A percentile compares a stretch with the other conserved stretches of the same genome.
Evolutionary conservation across 139 green algal genomes (phyloP).

Genomic region (Chlamydomonas eustigma): DNA sequence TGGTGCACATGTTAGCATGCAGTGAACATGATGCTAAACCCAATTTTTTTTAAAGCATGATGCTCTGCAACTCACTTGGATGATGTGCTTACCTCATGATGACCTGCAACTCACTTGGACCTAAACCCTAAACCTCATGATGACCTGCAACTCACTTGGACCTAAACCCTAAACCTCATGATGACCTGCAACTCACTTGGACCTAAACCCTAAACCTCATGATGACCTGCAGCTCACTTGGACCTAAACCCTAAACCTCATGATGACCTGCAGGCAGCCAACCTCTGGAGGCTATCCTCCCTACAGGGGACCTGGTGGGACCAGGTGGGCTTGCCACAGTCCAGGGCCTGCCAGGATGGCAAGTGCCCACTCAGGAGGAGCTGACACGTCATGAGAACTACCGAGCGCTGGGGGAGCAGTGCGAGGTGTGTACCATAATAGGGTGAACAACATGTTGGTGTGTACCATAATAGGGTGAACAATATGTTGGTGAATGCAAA

Average conservation of each 20-base stretch:
- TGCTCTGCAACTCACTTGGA: no score
- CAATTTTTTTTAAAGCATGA: neutral
- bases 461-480: no score
- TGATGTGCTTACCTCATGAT: no score
- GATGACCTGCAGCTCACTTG: no score
- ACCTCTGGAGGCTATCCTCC: constrained; percentile 7
- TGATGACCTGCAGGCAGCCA: neutral
- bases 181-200: no score
- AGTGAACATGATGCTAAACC: neutral
- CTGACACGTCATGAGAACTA: constrained; percentile 15
- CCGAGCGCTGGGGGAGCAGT: constrained; percentile 23
- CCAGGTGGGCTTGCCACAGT: constrained; percentile 5
- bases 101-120: no score
- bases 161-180: no score
- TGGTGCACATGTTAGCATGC: neutral
- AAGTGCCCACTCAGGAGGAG: constrained; percentile 13
- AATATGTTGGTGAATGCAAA: no score
- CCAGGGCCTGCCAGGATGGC: constrained; percentile 4
- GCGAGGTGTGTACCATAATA: constrained; percentile 22
- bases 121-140: no score
- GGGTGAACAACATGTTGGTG: no score
- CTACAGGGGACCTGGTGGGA: neutral
- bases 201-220: no score
- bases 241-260: neutral
- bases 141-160: no score